Conservation (phyloP, 2,329 filamentous ascomycete genomes). For the Apiospora koreana region DNA sequence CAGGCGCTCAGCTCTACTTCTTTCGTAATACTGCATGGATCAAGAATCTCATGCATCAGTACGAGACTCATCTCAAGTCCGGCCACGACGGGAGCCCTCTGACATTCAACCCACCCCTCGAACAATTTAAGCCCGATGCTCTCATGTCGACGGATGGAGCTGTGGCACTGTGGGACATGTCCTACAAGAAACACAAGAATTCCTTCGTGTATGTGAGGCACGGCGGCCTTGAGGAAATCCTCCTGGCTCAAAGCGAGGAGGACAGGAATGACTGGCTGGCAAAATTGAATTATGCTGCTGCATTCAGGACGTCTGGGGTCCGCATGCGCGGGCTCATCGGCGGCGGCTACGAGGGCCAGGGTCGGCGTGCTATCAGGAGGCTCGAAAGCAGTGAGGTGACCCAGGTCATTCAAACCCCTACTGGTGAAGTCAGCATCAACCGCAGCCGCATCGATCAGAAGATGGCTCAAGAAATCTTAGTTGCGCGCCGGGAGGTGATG, state of each 20-base stretch:
- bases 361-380: conserved; percentile 69
- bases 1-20: conserved; percentile 95
- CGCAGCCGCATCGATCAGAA: conserved; percentile 76
- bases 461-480: conserved; percentile 83
- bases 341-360: conserved; percentile 81
- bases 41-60: conserved; percentile 85
- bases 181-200: conserved; percentile 94
- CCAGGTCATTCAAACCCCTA: conserved; percentile 66
- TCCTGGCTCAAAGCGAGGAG: conserved; percentile 84
- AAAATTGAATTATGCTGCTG: conserved; percentile 93
- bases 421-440: conserved; percentile 72
- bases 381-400: conserved; percentile 64
- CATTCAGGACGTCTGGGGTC: conserved; percentile 89
- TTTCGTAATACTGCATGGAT: conserved; percentile 94
- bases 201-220: conserved; percentile 90
- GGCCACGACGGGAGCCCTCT: conserved; percentile 76
- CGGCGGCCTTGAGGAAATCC: conserved; percentile 83
- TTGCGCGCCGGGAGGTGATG: conserved; percentile 81
- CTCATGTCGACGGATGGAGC: conserved; percentile 93
- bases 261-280: conserved; percentile 97
- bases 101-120: conserved; percentile 85
- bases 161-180: conserved; percentile 81
- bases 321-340: conserved; percentile 86
- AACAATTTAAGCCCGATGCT: conserved; percentile 90
- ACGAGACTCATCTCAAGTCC: conserved; percentile 78